A percentile compares a stretch with the other conserved stretches of the same genome.
These are phyloP conservation scores for Geotrichum bryndzae DNA, from an alignment of 1,139 yeast species.

Conservation along the genomic window DNA sequence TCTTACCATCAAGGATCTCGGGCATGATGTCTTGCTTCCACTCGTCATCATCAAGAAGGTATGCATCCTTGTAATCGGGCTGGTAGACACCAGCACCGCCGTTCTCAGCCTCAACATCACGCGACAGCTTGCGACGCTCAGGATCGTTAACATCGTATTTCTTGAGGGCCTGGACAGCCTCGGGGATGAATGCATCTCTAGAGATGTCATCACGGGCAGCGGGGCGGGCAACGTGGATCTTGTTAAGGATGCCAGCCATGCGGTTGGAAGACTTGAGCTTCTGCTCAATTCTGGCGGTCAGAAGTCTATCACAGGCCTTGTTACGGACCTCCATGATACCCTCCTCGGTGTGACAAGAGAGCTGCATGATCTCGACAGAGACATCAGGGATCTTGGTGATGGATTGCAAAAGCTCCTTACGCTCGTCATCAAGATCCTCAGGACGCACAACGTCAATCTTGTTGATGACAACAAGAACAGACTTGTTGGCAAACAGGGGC, in stretches of 20 bases:
- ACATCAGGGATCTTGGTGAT: constrained; percentile 42
- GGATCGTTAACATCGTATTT: constrained; percentile 80
- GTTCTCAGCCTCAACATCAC: constrained; percentile 86
- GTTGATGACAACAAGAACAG: constrained; percentile 92
- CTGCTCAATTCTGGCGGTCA: constrained; percentile 94
- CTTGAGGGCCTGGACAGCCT: constrained; percentile 49
- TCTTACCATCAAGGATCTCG: constrained; percentile 90
- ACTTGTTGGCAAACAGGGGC: constrained; percentile 93
- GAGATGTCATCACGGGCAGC: constrained; percentile 74
- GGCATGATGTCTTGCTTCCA: constrained; percentile 99
- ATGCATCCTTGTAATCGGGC: constrained; percentile 85
- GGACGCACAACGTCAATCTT: constrained; percentile 84
- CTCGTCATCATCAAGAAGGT: constrained; percentile 86
- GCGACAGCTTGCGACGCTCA: constrained; percentile 70
- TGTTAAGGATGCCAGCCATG: constrained; percentile 81
- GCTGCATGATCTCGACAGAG: constrained; percentile 86
- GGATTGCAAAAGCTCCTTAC: constrained; percentile 65
- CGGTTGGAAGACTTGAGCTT: constrained; percentile 92
- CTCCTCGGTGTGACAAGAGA: constrained; percentile 92
- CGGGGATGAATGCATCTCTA: constrained; percentile 80
- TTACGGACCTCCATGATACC: constrained; percentile 94
- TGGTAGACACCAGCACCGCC: constrained; percentile 99
- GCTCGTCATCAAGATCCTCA: constrained; percentile 74
- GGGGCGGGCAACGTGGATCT: constrained; percentile 92
- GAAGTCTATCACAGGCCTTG: constrained; percentile 92